Conservation (phyloP, 108 stramenopile species). For the Stephanodiscus minutulus region DNA sequence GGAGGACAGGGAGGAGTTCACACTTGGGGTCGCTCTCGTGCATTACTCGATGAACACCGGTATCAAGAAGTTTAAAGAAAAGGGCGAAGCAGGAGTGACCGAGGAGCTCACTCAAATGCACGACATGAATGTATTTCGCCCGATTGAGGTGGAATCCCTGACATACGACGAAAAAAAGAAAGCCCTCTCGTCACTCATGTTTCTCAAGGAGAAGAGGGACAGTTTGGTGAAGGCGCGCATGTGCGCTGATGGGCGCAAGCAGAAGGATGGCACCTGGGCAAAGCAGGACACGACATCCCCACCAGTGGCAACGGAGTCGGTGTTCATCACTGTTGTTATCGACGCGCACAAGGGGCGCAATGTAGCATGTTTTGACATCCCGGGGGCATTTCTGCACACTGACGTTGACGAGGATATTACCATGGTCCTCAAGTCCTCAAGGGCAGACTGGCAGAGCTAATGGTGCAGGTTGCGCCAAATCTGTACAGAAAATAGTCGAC, state of each 20-base stretch:
- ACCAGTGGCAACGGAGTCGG: conserved; percentile 24
- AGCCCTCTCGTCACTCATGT: conserved; percentile 36
- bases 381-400: conserved; percentile 23
- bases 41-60: neutral
- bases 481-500: conserved; percentile 13
- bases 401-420: conserved; percentile 8
- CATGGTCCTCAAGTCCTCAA: conserved; percentile 12
- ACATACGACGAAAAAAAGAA: conserved; percentile 8
- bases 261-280: conserved; percentile 6
- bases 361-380: conserved; percentile 34
- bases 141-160: conserved; percentile 18
- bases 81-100: conserved; percentile 5
- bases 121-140: conserved; percentile 31
- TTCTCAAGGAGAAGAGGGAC: conserved; percentile 34
- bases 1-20: neutral
- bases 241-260: conserved; percentile 37
- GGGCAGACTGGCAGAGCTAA: conserved; percentile 18
- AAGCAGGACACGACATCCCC: conserved; percentile 39
- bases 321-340: conserved; percentile 32
- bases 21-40: neutral
- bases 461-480: conserved; percentile 9
- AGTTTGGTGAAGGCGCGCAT: conserved; percentile 23
- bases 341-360: conserved; percentile 47
- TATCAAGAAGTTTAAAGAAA: neutral
- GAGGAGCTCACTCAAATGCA: conserved; percentile 54